Evolutionary conservation across 768 basidiomycete species (phyloP).

Genomic region (Russula virescens): DNA sequence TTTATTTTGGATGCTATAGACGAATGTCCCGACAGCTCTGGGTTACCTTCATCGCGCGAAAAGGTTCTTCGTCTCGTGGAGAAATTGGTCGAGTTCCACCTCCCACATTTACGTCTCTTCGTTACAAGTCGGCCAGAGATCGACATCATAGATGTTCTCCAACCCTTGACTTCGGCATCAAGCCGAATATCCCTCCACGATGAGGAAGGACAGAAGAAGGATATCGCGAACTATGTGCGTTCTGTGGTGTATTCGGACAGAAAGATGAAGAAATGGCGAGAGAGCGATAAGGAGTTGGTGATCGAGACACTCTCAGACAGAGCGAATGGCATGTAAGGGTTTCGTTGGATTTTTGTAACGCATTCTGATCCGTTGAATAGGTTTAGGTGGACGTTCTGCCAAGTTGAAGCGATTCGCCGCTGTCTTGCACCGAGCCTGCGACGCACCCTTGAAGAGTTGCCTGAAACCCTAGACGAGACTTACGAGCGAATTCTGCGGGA

Average conservation of each 20-base stretch:
- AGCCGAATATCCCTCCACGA: neutral
- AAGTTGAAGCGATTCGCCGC: neutral
- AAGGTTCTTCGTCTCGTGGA: neutral
- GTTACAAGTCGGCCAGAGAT: neutral
- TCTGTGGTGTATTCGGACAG: neutral
- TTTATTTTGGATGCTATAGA: neutral
- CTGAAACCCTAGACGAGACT: neutral
- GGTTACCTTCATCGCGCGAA: neutral
- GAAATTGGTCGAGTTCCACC: neutral
- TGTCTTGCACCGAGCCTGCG: neutral
- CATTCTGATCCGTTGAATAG: neutral
- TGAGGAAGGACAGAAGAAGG: neutral
- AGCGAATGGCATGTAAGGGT: slow-evolving; percentile 3
- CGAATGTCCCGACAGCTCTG: neutral
- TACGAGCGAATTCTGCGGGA: neutral
- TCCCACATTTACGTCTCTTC: neutral
- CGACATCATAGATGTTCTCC: neutral
- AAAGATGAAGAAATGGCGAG: neutral
- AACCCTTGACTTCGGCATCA: neutral
- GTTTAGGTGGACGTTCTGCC: neutral
- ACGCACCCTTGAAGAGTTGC: neutral
- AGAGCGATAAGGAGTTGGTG: neutral
- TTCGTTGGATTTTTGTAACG: neutral
- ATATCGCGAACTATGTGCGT: neutral
- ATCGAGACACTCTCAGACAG: neutral